Conservation (phyloP, 371 early-diverging fungal species). For the Catenaria anguillulae region DNA sequence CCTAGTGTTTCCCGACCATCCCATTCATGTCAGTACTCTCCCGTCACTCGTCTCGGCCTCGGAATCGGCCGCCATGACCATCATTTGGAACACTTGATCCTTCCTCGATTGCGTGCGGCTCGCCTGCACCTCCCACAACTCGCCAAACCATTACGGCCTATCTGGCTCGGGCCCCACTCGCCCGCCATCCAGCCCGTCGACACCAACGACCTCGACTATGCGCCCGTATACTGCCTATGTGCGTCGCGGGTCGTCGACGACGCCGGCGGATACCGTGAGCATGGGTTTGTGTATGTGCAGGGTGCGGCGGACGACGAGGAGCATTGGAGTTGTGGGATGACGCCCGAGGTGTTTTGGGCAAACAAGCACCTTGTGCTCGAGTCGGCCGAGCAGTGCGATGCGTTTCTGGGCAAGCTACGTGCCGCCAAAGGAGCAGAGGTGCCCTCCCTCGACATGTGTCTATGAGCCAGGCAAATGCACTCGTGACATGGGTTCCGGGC, state of each 20-base stretch:
- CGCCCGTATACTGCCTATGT: conserved; percentile 53
- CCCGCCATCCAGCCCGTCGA: conserved; percentile 28
- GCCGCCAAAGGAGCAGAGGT: too few relatives aligned
- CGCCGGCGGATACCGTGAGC: conserved; percentile 18
- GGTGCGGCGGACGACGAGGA: conserved; percentile 82
- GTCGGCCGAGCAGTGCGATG: conserved; percentile 29
- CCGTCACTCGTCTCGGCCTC: background rate
- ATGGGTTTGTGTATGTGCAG: conserved; percentile 63
- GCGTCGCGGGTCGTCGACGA: conserved; percentile 24
- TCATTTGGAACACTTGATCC: background rate
- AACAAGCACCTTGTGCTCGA: conserved; percentile 31
- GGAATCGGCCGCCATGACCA: background rate
- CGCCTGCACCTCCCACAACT: background rate
- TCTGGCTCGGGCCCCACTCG: conserved; percentile 62
- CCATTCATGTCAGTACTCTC: background rate
- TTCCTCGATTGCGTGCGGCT: background rate
- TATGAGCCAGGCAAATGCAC: too few relatives aligned
- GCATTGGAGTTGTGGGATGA: conserved; percentile 53
- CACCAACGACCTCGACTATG: conserved; percentile 32
- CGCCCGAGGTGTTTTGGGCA: conserved; percentile 55
- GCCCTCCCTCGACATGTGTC: too few relatives aligned
- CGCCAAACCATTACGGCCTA: conserved; percentile 54
- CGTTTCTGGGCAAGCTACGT: conserved; percentile 22
- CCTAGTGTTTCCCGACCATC: conserved; percentile 19
- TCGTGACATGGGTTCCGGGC: too few relatives aligned